A percentile compares a stretch with the other conserved stretches of the same genome.
Conservation (phyloP, 108 stramenopile species). For the Phaeodactylum tricornutum region DNA sequence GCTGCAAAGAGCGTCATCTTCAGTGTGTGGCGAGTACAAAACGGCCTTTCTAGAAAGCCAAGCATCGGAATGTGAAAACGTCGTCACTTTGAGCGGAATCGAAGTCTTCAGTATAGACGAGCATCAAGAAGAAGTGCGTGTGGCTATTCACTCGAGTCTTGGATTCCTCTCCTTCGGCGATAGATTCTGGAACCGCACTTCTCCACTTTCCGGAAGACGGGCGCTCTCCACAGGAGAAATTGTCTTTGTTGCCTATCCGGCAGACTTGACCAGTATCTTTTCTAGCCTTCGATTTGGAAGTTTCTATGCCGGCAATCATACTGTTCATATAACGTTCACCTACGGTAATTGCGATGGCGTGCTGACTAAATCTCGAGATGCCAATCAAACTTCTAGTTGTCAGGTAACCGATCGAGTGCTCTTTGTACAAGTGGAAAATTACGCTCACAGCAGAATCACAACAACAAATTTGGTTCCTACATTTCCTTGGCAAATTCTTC, state of each 20-base stretch:
- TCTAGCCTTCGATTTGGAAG: not conserved
- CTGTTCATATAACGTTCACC: not conserved
- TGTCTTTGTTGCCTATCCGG: not conserved
- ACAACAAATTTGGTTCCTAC: not conserved
- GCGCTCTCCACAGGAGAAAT: not conserved
- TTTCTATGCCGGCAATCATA: not conserved
- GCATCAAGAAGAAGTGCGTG: no score
- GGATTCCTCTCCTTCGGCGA: not conserved
- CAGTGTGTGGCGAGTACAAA: not conserved
- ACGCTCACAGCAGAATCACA: not conserved
- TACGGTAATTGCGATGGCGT: not conserved
- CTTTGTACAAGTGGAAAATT: not conserved
- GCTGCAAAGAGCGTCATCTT: not conserved
- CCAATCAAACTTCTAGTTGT: not conserved
- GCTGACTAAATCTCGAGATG: not conserved
- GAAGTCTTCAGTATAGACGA: no score
- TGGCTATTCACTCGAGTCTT: not conserved
- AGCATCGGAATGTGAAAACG: not conserved
- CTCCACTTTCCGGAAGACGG: not conserved
- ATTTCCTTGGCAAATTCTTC: constrained; percentile 6
- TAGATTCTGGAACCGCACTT: not conserved
- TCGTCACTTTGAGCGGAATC: constrained; percentile 2
- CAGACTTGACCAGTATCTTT: not conserved
- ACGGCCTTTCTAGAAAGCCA: no score
- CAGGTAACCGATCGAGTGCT: not conserved